phyloP scores from a whole-genome alignment of 257 asterid genomes.

The Primulina tabacum region DNA sequence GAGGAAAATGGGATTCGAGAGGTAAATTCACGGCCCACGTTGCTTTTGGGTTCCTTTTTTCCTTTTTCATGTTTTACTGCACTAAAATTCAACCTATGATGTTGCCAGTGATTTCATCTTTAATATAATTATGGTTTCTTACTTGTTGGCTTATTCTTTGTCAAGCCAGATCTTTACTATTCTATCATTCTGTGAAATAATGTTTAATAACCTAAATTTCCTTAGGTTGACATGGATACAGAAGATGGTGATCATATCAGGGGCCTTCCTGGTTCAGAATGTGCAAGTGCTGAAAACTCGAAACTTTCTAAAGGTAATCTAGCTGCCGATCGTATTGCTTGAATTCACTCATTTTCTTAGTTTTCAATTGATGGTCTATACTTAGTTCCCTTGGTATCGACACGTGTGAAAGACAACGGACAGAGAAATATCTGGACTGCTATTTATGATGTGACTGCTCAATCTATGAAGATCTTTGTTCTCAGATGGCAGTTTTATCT shows the following conservation, averaged over 20 bases:
- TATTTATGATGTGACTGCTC: not conserved
- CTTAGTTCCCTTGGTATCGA: slow-evolving; percentile 2
- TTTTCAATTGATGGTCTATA: not conserved
- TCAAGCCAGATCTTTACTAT: not conserved
- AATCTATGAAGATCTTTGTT: not conserved
- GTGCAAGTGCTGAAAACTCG: slow-evolving; percentile 31
- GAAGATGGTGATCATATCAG: slow-evolving; percentile 56
- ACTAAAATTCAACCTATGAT: not conserved
- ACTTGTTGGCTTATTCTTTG: slow-evolving; percentile 8
- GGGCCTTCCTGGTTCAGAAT: slow-evolving; percentile 43
- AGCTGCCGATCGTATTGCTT: slow-evolving; percentile 1
- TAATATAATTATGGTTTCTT: slow-evolving; percentile 6
- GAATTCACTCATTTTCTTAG: not conserved
- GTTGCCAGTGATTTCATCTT: slow-evolving; percentile 2
- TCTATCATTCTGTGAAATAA: slow-evolving; percentile 11
- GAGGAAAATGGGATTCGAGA: slow-evolving; percentile 83
- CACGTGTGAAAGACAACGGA: slow-evolving; percentile 9
- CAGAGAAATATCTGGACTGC: slow-evolving; percentile 3
- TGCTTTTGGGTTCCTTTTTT: slow-evolving; percentile 20
- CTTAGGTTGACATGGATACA: slow-evolving; percentile 89
- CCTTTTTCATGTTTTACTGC: not conserved
- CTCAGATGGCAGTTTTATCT: not conserved
- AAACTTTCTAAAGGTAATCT: slow-evolving; percentile 37
- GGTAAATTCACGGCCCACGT: slow-evolving; percentile 50
- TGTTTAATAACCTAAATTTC: slow-evolving; percentile 14